These are phyloP conservation scores for Simplicillium sp. DNA, from an alignment of 2,329 filamentous ascomycete species.

Conservation along the genomic window DNA sequence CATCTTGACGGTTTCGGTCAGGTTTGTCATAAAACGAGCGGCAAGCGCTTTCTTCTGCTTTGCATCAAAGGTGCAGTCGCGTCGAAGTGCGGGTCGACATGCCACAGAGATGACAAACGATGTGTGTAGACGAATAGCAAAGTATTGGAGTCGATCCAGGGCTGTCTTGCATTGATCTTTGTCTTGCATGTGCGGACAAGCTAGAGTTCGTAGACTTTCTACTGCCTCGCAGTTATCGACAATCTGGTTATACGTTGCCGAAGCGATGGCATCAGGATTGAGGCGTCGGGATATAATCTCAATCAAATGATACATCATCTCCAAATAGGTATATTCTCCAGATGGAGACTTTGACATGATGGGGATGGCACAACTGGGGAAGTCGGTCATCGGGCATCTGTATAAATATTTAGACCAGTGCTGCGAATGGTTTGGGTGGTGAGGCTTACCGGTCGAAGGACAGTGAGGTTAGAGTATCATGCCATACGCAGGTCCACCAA, in stretches of 20 bases:
- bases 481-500: slow-evolving; percentile 60
- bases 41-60: slow-evolving; percentile 45
- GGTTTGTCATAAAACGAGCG: slow-evolving; percentile 50
- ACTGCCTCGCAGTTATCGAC: slow-evolving; percentile 47
- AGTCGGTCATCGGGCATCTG: slow-evolving; percentile 54
- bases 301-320: slow-evolving; percentile 57
- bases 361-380: slow-evolving; percentile 45
- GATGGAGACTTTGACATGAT: slow-evolving; percentile 27
- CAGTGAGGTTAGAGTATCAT: slow-evolving; percentile 55
- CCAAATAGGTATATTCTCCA: slow-evolving; percentile 48
- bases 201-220: slow-evolving; percentile 38
- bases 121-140: slow-evolving; percentile 54
- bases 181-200: slow-evolving; percentile 42
- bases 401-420: slow-evolving; percentile 3
- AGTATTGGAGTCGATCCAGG: slow-evolving; percentile 53
- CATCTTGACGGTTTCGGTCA: slow-evolving; percentile 58
- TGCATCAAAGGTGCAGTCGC: slow-evolving; percentile 39
- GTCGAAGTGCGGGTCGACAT: slow-evolving; percentile 51
- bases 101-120: slow-evolving; percentile 57
- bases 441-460: slow-evolving; percentile 50
- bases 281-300: slow-evolving; percentile 49
- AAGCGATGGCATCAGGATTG: slow-evolving; percentile 42
- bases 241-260: slow-evolving; percentile 44
- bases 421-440: slow-evolving; percentile 2
- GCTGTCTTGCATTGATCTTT: slow-evolving; percentile 57